Evolutionary conservation across 2,329 filamentous ascomycete species (phyloP).

Genomic region (Alternaria novae-zelandiae): DNA sequence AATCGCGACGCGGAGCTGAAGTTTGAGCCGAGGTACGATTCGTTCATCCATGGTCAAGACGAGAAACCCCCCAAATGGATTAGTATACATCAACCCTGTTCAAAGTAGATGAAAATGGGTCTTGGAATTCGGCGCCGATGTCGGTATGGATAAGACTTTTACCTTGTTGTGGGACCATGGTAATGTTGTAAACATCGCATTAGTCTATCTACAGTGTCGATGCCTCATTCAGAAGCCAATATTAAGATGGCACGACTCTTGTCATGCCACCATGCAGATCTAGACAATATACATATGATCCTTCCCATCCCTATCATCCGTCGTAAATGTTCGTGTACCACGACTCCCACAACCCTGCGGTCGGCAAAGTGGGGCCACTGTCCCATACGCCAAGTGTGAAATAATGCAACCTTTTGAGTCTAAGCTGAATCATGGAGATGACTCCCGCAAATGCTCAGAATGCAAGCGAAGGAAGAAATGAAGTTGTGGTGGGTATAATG

Average conservation of each 20-base stretch:
- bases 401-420: slow-evolving; percentile 31
- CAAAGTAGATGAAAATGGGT: background rate
- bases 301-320: slow-evolving; percentile 16
- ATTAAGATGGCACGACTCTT: slow-evolving; percentile 18
- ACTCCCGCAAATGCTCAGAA: slow-evolving; percentile 47
- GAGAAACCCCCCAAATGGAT: slow-evolving; percentile 11
- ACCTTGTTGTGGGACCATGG: background rate
- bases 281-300: slow-evolving; percentile 16
- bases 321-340: slow-evolving; percentile 21
- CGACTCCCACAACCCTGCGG: slow-evolving; percentile 3
- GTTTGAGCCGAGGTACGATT: slow-evolving; percentile 43
- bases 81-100: background rate
- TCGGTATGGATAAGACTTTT: background rate
- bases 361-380: slow-evolving; percentile 4
- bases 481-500: slow-evolving; percentile 17
- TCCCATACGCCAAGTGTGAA: slow-evolving; percentile 26
- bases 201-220: slow-evolving; percentile 23
- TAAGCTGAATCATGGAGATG: slow-evolving; percentile 37
- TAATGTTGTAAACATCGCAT: slow-evolving; percentile 8
- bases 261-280: slow-evolving; percentile 8
- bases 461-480: slow-evolving; percentile 36
- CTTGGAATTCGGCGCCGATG: background rate
- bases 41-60: slow-evolving; percentile 18
- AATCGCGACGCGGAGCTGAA: slow-evolving; percentile 31
- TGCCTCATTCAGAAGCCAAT: slow-evolving; percentile 11